These are phyloP conservation scores for Candida dajiaensis DNA, from an alignment of 805 yeast species.

Conservation along the genomic window DNA sequence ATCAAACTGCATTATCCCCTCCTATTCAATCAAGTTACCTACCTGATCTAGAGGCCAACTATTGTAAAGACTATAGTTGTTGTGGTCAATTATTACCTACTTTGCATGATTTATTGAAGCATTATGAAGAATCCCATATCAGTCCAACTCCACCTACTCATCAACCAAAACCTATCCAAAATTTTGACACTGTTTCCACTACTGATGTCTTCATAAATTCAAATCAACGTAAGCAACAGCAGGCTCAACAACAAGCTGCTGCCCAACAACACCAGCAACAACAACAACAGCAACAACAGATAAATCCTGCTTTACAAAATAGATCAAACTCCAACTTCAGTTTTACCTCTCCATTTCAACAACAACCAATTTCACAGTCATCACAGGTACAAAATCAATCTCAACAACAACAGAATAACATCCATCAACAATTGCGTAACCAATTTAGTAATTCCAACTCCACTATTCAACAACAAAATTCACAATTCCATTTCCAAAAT, in stretches of 20 bases:
- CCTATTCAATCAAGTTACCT: conserved; percentile 70
- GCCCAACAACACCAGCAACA: conserved; percentile 18
- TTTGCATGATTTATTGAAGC: conserved; percentile 85
- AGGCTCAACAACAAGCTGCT: conserved; percentile 18
- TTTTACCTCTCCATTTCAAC: conserved; percentile 7
- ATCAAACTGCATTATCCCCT: conserved; percentile 40
- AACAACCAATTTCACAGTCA: conserved; percentile 9
- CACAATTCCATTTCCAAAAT: conserved; percentile 6
- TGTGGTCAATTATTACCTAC: conserved; percentile 93
- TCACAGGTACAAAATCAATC: conserved; percentile 3
- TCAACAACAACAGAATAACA: conserved; percentile 19
- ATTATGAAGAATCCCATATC: conserved; percentile 95
- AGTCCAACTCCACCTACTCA: conserved; percentile 47
- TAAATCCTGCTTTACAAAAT: not conserved
- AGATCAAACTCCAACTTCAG: conserved; percentile 13
- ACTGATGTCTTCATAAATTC: conserved; percentile 77
- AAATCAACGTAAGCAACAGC: conserved; percentile 14
- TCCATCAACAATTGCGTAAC: conserved; percentile 13
- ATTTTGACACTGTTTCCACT: conserved; percentile 85
- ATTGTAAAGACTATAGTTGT: conserved; percentile 94
- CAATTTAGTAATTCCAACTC: conserved; percentile 6
- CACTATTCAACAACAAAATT: not conserved
- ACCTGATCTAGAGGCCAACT: conserved; percentile 91
- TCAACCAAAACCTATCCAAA: conserved; percentile 47
- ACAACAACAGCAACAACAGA: conserved; percentile 19